Evolutionary conservation across 345 rosid genomes (phyloP).

Genomic region (Euphorbia pulcherrima): DNA sequence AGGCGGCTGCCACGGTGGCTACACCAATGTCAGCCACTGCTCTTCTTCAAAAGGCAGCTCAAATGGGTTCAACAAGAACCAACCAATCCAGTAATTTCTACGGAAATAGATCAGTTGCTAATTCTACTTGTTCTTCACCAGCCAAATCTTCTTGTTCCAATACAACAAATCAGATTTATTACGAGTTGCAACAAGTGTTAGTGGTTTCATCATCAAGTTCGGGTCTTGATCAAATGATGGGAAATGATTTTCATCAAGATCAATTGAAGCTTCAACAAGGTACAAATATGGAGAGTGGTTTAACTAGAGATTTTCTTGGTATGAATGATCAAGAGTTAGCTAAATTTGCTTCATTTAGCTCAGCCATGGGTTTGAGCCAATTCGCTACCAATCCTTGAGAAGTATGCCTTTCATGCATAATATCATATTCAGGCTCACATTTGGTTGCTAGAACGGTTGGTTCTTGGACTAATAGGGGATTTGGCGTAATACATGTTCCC

Average conservation of each 20-base stretch:
- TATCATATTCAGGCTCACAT: neutral
- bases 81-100: constrained; percentile 43
- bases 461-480: neutral
- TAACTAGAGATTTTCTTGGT: constrained; percentile 84
- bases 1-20: constrained; percentile 33
- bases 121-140: constrained; percentile 34
- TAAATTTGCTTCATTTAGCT: constrained; percentile 63
- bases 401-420: too few relatives aligned
- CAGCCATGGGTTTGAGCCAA: constrained; percentile 45
- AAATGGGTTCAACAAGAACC: constrained; percentile 86
- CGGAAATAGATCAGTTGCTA: constrained; percentile 30
- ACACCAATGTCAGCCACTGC: constrained; percentile 92
- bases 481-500: too few relatives aligned
- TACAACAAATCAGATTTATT: constrained; percentile 28
- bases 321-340: constrained; percentile 66
- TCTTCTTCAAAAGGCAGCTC: constrained; percentile 90
- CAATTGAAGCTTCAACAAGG: constrained; percentile 31
- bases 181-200: constrained; percentile 26
- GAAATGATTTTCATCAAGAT: constrained; percentile 15
- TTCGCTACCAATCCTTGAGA: constrained; percentile 32
- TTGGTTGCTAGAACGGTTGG: neutral
- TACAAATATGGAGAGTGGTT: constrained; percentile 36
- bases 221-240: constrained; percentile 31
- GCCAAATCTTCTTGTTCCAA: constrained; percentile 37
- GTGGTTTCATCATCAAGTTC: constrained; percentile 19